A percentile compares a stretch with the other conserved stretches of the same genome.
Evolutionary conservation across 305 asterid species (phyloP).

Genomic region (Caryopteris hybrid): DNA sequence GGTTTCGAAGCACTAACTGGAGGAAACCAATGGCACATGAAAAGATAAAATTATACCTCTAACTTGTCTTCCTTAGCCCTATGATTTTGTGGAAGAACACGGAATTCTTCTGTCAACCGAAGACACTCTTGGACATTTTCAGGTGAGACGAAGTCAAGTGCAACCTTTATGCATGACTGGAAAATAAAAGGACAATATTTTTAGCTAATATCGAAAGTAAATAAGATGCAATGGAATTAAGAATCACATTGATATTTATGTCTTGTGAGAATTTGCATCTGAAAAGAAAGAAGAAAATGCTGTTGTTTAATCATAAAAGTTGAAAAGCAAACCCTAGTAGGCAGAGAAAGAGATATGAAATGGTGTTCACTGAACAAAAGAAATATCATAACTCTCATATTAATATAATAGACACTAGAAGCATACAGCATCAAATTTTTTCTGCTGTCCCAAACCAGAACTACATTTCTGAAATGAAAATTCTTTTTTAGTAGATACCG

Average conservation of each 20-base stretch:
- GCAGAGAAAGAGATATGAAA: background rate
- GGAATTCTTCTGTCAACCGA: constrained; percentile 49
- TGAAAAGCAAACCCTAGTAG: background rate
- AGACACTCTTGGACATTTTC: constrained; percentile 57
- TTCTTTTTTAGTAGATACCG: background rate
- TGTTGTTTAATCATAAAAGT: background rate
- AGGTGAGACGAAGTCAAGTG: constrained; percentile 65
- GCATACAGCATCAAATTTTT: background rate
- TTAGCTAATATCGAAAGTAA: constrained; percentile 3
- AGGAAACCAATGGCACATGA: background rate
- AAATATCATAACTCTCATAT: background rate
- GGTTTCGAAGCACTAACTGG: constrained; percentile 6
- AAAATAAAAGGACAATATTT: background rate
- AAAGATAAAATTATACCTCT: constrained; percentile 35
- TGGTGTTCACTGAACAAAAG: background rate
- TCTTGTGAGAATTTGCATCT: background rate
- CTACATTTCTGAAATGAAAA: background rate
- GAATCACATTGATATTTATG: background rate
- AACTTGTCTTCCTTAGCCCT: constrained; percentile 62
- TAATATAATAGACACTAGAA: background rate
- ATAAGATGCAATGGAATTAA: background rate
- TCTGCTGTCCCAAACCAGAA: background rate
- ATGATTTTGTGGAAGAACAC: constrained; percentile 52
- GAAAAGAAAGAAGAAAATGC: background rate
- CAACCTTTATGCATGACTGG: constrained; percentile 76